Percentiles rank a stretch among this genome's conserved stretches.
Conservation (phyloP, 192 early-diverging fungal genomes). For the Podila minutissima region DNA sequence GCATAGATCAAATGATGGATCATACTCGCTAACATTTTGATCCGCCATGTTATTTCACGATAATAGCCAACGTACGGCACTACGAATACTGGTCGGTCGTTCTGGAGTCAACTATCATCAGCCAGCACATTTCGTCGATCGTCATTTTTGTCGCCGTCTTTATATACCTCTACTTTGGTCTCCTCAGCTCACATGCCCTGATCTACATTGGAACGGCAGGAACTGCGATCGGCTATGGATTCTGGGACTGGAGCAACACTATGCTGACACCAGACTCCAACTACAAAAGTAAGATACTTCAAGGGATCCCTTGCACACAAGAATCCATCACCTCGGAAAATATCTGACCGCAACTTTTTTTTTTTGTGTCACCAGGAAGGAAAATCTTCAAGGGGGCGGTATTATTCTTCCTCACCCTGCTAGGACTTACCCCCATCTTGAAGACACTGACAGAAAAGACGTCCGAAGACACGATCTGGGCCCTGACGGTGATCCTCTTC, state of each 20-base stretch:
- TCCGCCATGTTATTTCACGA: neutral
- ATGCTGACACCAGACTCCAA: constrained; percentile 56
- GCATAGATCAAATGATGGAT: too few species aligned
- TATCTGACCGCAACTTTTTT: too few species aligned
- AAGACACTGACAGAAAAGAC: constrained; percentile 91
- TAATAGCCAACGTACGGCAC: constrained; percentile 79
- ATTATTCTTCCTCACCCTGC: constrained; percentile 78
- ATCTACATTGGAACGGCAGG: constrained; percentile 65
- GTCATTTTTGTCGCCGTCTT: constrained; percentile 92
- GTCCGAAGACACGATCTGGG: constrained; percentile 94
- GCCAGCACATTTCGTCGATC: constrained; percentile 88
- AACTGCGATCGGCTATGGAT: constrained; percentile 73
- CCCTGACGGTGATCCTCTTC: constrained; percentile 85
- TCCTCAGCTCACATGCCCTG: constrained; percentile 65
- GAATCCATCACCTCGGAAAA: neutral
- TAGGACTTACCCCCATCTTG: constrained; percentile 90
- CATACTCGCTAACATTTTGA: neutral
- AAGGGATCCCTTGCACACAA: neutral
- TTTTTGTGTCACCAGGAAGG: constrained; percentile 27
- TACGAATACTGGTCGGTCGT: constrained; percentile 88
- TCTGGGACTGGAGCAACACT: constrained; percentile 71
- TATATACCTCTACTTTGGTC: constrained; percentile 70
- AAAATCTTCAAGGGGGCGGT: constrained; percentile 70
- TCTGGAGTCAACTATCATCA: constrained; percentile 77
- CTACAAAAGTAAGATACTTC: constrained; percentile 61